A percentile compares a stretch with the other conserved stretches of the same genome.
Conservation (phyloP, 2,329 filamentous ascomycete genomes). For the Fusarium praegraminearum region DNA sequence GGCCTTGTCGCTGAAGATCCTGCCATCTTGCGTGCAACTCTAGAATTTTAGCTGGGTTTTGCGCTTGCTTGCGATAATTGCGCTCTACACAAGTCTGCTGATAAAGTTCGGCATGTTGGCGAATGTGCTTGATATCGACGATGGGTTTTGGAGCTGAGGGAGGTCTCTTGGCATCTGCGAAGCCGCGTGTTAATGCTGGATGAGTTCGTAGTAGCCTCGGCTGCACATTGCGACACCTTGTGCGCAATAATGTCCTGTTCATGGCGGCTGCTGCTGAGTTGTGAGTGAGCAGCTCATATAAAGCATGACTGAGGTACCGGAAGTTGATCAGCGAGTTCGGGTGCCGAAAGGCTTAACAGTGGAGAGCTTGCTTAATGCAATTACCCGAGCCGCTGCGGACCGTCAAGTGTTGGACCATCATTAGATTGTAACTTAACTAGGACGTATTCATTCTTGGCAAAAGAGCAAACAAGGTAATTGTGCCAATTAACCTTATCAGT, state of each 20-base stretch:
- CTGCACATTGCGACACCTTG: slow-evolving; percentile 44
- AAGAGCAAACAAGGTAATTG: slow-evolving; percentile 7
- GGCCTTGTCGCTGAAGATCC: slow-evolving; percentile 69
- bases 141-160: slow-evolving; percentile 81
- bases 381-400: slow-evolving; percentile 46
- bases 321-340: slow-evolving; percentile 24
- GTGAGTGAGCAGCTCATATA: slow-evolving; percentile 39
- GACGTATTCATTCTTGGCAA: slow-evolving; percentile 9
- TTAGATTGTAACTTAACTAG: slow-evolving; percentile 1
- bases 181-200: slow-evolving; percentile 33
- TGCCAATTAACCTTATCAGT: neutral
- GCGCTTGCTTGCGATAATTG: slow-evolving; percentile 76
- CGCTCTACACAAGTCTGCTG: slow-evolving; percentile 85
- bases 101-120: slow-evolving; percentile 83
- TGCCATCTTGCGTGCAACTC: slow-evolving; percentile 69
- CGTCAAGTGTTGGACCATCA: slow-evolving; percentile 19
- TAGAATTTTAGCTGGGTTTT: slow-evolving; percentile 68
- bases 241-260: slow-evolving; percentile 48
- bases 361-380: slow-evolving; percentile 47
- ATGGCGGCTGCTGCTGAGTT: slow-evolving; percentile 46
- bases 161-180: slow-evolving; percentile 61
- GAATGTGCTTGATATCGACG: slow-evolving; percentile 90
- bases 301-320: slow-evolving; percentile 24
- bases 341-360: slow-evolving; percentile 36
- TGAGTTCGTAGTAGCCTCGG: slow-evolving; percentile 20